Percentiles rank a stretch among this genome's conserved stretches.
These are phyloP conservation scores for Cyphellophora attinorum DNA, from an alignment of 2,329 filamentous ascomycete species.

Conservation along the genomic window DNA sequence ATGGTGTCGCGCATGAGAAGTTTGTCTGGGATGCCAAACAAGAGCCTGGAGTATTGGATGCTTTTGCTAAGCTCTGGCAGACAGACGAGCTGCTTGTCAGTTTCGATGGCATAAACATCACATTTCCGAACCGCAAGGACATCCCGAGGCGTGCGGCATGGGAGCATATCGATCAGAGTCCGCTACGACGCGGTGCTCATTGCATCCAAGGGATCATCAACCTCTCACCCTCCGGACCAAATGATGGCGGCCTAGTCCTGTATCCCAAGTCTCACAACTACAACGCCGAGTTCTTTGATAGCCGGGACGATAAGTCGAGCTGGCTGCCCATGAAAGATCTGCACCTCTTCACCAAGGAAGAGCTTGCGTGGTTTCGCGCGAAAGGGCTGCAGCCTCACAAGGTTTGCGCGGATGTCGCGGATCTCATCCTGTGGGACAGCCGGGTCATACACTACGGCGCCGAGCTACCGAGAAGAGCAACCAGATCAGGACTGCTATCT, in stretches of 20 bases:
- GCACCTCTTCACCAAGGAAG: conserved; percentile 33
- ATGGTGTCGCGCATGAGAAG: conserved; percentile 32
- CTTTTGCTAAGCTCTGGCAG: conserved; percentile 33
- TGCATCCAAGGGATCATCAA: conserved; percentile 38
- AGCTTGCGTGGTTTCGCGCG: conserved; percentile 33
- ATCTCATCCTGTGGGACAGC: conserved; percentile 37
- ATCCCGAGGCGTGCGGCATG: conserved; percentile 31
- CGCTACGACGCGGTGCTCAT: conserved; percentile 5
- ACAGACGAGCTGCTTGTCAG: conserved; percentile 18
- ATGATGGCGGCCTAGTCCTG: conserved; percentile 38
- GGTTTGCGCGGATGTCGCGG: conserved; percentile 31
- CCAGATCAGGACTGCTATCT: conserved; percentile 26
- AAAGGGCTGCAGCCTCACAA: conserved; percentile 30
- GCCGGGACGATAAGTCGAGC: conserved; percentile 23
- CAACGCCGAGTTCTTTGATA: conserved; percentile 35
- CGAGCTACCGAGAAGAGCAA: conserved; percentile 24
- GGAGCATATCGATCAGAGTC: conserved; percentile 37
- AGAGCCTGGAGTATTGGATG: conserved; percentile 31
- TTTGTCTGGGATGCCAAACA: conserved; percentile 34
- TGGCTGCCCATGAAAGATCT: conserved; percentile 28
- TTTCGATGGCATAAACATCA: conserved; percentile 31
- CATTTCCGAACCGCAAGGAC: conserved; percentile 31
- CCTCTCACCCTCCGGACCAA: conserved; percentile 32
- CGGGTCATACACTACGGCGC: conserved; percentile 40
- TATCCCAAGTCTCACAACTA: conserved; percentile 34